Evolutionary conservation across 2,329 filamentous ascomycete genomes (phyloP).

Genomic region (Leptographium flavum): DNA sequence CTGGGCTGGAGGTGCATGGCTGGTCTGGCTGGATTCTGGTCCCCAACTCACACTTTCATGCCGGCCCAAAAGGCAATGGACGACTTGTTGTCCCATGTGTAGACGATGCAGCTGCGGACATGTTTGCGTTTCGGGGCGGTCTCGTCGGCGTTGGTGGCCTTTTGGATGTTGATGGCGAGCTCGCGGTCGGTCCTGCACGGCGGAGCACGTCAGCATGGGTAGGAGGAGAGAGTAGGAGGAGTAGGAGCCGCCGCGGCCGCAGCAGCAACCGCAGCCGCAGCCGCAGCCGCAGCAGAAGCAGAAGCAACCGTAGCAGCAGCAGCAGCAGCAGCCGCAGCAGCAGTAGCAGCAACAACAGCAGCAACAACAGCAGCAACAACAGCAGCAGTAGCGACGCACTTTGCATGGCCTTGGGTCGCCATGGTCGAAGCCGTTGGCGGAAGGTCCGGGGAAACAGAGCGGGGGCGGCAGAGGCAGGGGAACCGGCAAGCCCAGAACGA

Average conservation of each 20-base stretch:
- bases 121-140: constrained; percentile 70
- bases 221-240: too few species aligned
- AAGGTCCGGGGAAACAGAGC: too few species aligned
- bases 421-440: too few species aligned
- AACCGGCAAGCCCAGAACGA: too few species aligned
- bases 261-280: background rate
- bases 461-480: too few species aligned
- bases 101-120: constrained; percentile 95
- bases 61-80: constrained; percentile 92
- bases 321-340: too few species aligned
- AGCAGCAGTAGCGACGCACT: too few species aligned
- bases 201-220: background rate
- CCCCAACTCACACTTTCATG: constrained; percentile 70
- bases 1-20: too few species aligned
- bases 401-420: too few species aligned
- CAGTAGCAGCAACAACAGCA: too few species aligned
- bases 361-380: too few species aligned
- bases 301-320: background rate
- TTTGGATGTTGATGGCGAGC: constrained; percentile 55
- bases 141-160: constrained; percentile 55
- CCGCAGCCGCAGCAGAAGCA: background rate
- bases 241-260: too few species aligned
- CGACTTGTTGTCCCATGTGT: constrained; percentile 98
- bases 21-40: background rate
- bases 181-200: constrained; percentile 49